phyloP scores from a whole-genome alignment of 1,284 basidiomycete genomes.

The Malassezia brasiliensis region DNA sequence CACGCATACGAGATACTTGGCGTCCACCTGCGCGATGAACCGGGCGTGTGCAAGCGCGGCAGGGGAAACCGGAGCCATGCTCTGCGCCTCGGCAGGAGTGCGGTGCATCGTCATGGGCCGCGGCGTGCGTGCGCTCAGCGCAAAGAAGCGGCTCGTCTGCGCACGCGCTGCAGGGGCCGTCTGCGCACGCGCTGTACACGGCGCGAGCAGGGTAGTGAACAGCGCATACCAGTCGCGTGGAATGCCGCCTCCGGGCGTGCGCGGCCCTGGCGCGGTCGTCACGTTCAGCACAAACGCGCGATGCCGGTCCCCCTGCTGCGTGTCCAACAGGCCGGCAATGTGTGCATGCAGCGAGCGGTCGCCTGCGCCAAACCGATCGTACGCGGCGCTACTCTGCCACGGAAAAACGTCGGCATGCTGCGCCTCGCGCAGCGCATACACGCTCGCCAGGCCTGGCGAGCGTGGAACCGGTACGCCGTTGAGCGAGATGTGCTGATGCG shows the following conservation, averaged over 20 bases:
- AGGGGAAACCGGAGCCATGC: too few relatives aligned
- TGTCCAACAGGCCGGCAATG: background rate
- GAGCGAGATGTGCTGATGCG: background rate
- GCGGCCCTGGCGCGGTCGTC: too few relatives aligned
- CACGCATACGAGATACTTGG: conserved; percentile 73
- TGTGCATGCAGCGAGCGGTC: background rate
- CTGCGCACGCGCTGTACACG: background rate
- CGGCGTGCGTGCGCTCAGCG: background rate
- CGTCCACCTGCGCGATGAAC: conserved; percentile 67
- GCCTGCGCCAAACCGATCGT: background rate
- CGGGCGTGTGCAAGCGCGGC: background rate
- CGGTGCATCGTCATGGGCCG: too few relatives aligned
- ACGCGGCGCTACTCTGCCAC: background rate
- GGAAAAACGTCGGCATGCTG: background rate
- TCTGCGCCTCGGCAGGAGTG: too few relatives aligned
- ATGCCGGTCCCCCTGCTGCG: background rate
- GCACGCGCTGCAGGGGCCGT: background rate
- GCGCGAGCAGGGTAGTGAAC: background rate
- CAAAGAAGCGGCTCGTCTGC: background rate
- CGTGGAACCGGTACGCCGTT: background rate
- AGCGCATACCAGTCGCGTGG: background rate
- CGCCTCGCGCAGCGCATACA: background rate
- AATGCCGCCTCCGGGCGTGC: too few relatives aligned
- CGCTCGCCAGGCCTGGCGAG: background rate
- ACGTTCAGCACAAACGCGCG: background rate